A percentile compares a stretch with the other conserved stretches of the same genome.
Conservation (phyloP, 257 asterid species). For the Solanum piurae region DNA sequence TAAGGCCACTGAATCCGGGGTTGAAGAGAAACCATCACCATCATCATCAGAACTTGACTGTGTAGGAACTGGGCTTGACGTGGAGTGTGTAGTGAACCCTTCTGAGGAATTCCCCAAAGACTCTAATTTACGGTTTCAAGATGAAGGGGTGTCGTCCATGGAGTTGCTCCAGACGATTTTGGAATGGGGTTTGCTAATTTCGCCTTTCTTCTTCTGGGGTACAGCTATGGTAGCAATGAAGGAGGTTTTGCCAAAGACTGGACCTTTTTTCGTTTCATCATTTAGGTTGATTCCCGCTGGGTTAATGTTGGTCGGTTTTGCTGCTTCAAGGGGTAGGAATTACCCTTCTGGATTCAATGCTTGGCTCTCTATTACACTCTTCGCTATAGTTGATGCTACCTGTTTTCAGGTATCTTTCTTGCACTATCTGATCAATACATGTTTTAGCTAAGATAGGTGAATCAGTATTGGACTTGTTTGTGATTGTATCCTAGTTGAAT, state of each 20-base stretch:
- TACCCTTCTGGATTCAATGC: slow-evolving; percentile 76
- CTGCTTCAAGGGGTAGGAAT: slow-evolving; percentile 54
- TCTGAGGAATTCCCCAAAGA: slow-evolving; percentile 21
- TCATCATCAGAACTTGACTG: slow-evolving; percentile 41
- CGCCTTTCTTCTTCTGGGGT: slow-evolving; percentile 99
- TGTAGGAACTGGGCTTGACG: slow-evolving; percentile 57
- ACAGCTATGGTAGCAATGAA: slow-evolving; percentile 99
- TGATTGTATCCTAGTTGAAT: too few relatives aligned
- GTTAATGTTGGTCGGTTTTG: slow-evolving; percentile 59
- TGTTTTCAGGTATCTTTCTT: slow-evolving; percentile 73
- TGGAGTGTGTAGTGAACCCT: slow-evolving; percentile 40
- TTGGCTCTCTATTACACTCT: slow-evolving; percentile 67
- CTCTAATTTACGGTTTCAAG: slow-evolving; percentile 8
- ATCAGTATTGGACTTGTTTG: too few relatives aligned
- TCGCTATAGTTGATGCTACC: slow-evolving; percentile 79
- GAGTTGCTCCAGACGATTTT: slow-evolving; percentile 25
- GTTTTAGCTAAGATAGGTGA: background rate
- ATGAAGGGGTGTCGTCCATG: background rate
- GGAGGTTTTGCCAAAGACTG: slow-evolving; percentile 82
- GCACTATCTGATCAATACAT: background rate
- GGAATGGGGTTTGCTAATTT: slow-evolving; percentile 75
- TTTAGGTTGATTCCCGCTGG: slow-evolving; percentile 94
- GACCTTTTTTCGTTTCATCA: slow-evolving; percentile 74
- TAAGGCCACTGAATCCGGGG: slow-evolving; percentile 28
- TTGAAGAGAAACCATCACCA: slow-evolving; percentile 12